Conservation (phyloP, 2,329 filamentous ascomycete genomes). For the Fusarium gaditjirri region DNA sequence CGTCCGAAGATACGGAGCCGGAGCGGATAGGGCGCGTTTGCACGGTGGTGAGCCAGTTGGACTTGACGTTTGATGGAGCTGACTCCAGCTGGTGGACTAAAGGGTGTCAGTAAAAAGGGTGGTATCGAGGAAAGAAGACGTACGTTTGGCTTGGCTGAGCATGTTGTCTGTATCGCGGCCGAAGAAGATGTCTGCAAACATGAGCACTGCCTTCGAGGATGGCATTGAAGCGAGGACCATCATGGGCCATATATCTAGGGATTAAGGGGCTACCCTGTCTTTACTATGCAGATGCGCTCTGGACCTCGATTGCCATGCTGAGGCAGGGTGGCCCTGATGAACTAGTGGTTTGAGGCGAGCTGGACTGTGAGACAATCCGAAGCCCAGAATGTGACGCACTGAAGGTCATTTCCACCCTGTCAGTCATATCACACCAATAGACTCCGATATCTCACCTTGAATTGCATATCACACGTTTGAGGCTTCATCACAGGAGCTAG, state of each 20-base stretch:
- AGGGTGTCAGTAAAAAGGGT: background rate
- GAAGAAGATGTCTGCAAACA: background rate
- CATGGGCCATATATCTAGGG: background rate
- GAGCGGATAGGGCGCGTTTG: background rate
- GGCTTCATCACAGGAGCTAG: background rate
- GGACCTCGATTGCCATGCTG: fast-evolving
- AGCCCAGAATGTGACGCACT: background rate
- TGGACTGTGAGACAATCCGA: background rate
- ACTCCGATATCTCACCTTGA: fast-evolving
- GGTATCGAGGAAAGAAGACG: no score
- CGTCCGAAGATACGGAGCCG: background rate
- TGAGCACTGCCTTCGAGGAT: background rate
- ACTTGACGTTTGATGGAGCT: background rate
- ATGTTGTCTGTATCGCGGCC: background rate
- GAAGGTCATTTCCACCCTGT: background rate
- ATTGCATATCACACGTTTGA: background rate
- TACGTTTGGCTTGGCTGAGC: constrained; percentile 6
- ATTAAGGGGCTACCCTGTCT: background rate
- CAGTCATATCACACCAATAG: background rate
- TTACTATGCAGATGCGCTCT: background rate
- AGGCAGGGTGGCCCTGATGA: background rate
- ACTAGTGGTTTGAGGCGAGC: background rate
- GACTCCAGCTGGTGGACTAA: constrained; percentile 2
- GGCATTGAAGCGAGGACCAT: background rate
- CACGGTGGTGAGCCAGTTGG: background rate